phyloP scores from a whole-genome alignment of 768 basidiomycete genomes.

The Mycena rebaudengoi region DNA sequence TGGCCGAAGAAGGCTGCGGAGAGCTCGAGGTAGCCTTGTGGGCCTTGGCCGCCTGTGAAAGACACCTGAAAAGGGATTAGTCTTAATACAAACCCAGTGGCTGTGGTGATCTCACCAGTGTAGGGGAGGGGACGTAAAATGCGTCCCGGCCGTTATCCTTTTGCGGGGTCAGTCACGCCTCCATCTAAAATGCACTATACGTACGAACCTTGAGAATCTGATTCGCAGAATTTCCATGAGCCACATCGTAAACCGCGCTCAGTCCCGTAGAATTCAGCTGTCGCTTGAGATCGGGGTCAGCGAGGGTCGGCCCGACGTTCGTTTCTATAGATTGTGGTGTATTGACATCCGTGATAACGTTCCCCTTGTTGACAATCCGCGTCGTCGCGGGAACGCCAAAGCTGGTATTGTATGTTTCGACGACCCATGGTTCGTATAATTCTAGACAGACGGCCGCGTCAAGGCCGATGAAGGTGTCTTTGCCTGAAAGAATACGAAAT shows the following conservation, averaged over 20 bases:
- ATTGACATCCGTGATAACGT: constrained; percentile 32
- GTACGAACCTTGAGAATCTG: constrained; percentile 42
- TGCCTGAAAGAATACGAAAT: constrained; percentile 13
- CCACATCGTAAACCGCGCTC: constrained; percentile 31
- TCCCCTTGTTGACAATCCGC: constrained; percentile 42
- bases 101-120: constrained; percentile 33
- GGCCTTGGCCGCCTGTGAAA: constrained; percentile 46
- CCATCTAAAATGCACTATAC: neutral
- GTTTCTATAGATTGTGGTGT: constrained; percentile 26
- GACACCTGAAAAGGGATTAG: constrained; percentile 46
- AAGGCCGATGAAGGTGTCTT: constrained; percentile 44
- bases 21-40: constrained; percentile 48
- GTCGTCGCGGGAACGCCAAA: constrained; percentile 39
- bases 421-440: constrained; percentile 51
- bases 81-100: neutral
- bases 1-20: constrained; percentile 41
- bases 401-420: constrained; percentile 47
- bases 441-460: constrained; percentile 51
- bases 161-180: neutral
- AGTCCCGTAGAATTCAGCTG: constrained; percentile 40
- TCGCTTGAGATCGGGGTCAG: constrained; percentile 29
- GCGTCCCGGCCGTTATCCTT: constrained; percentile 50
- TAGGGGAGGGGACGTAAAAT: constrained; percentile 51
- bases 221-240: constrained; percentile 49
- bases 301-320: constrained; percentile 28